These are phyloP conservation scores for Metschnikowia vanudenii DNA, from an alignment of 805 yeast species.

Conservation along the genomic window DNA sequence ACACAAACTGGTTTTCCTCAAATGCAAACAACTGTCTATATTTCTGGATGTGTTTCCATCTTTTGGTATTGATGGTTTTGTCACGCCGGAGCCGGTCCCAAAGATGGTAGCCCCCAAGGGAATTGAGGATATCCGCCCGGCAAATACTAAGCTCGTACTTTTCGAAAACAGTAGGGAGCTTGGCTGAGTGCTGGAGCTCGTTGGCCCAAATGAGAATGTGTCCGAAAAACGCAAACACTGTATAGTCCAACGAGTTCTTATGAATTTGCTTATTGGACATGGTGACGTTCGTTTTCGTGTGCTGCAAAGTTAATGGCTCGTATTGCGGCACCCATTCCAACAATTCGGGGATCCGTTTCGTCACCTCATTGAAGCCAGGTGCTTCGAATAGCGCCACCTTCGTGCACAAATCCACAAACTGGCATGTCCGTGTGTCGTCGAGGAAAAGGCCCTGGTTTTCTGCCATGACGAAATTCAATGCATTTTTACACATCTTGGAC, in stretches of 20 bases:
- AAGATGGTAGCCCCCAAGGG: slow-evolving; percentile 40
- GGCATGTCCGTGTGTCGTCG: slow-evolving; percentile 19
- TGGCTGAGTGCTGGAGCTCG: slow-evolving; percentile 23
- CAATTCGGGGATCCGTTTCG: slow-evolving; percentile 25
- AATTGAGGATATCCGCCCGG: slow-evolving; percentile 17
- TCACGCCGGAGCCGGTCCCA: slow-evolving; percentile 40
- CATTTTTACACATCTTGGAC: slow-evolving; percentile 30
- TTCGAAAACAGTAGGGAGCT: slow-evolving; percentile 14
- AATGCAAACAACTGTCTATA: slow-evolving; percentile 36
- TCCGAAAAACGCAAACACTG: slow-evolving; percentile 38
- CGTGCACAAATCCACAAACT: slow-evolving; percentile 32
- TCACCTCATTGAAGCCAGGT: slow-evolving; percentile 31
- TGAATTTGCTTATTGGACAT: slow-evolving; percentile 35
- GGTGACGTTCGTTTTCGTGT: slow-evolving; percentile 34
- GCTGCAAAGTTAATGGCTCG: slow-evolving; percentile 32
- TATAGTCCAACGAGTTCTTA: slow-evolving; percentile 37
- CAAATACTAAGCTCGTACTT: slow-evolving; percentile 23
- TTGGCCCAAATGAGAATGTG: slow-evolving; percentile 39
- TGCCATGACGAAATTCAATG: slow-evolving; percentile 25
- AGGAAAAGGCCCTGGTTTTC: slow-evolving; percentile 27
- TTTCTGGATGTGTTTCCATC: slow-evolving; percentile 43
- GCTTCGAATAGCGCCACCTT: slow-evolving; percentile 38
- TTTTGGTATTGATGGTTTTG: slow-evolving; percentile 34
- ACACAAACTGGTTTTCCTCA: slow-evolving; percentile 41
- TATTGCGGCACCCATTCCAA: slow-evolving; percentile 29